Evolutionary conservation across 2,329 filamentous ascomycete species (phyloP).

Genomic region (Scytalidium lignicola): DNA sequence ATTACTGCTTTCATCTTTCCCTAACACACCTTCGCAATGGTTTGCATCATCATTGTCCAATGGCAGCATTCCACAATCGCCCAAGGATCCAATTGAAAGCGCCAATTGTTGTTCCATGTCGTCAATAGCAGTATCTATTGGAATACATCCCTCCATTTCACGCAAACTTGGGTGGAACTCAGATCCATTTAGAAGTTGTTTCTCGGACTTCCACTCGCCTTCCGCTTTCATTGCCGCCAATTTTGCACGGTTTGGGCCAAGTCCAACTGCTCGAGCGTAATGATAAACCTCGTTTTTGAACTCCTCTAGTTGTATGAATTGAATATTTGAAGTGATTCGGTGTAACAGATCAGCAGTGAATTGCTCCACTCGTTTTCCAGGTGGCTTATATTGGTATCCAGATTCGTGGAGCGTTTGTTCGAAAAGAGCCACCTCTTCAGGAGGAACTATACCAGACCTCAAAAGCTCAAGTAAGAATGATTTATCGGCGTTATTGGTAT

Average conservation of each 20-base stretch:
- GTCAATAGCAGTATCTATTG: not conserved
- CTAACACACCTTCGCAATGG: too few species aligned
- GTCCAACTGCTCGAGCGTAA: slow-evolving; percentile 9
- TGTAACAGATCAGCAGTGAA: not conserved
- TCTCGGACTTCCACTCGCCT: slow-evolving; percentile 9
- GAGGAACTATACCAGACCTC: not conserved
- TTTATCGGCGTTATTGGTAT: not conserved
- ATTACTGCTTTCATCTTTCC: too few species aligned
- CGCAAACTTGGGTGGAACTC: not conserved
- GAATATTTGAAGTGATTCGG: not conserved
- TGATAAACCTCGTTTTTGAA: slow-evolving; percentile 7
- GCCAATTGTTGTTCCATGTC: not conserved
- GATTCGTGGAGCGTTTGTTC: not conserved
- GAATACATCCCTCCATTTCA: not conserved
- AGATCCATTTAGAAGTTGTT: not conserved
- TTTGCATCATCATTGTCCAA: too few species aligned
- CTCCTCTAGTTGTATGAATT: not conserved
- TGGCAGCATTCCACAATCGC: not conserved
- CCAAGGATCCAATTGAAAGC: not conserved
- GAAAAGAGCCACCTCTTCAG: not conserved
- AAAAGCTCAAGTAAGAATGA: not conserved
- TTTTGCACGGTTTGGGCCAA: slow-evolving; percentile 3
- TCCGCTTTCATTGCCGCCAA: slow-evolving; percentile 6
- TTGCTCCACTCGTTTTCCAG: not conserved
- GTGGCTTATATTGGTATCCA: not conserved